Conservation (phyloP, 306 rosid species). For the Rosa persica region DNA sequence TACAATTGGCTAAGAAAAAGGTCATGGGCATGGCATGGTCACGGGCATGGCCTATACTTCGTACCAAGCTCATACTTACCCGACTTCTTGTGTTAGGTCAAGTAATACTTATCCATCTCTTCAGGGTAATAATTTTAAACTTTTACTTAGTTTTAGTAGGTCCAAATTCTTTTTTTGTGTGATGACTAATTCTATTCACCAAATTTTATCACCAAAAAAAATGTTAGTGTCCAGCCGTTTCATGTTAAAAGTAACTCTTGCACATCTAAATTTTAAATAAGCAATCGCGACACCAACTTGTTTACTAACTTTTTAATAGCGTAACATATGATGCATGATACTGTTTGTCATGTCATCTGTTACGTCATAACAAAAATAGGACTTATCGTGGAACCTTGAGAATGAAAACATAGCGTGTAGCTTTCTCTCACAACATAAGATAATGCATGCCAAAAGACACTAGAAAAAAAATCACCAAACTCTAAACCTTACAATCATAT, state of each 20-base stretch:
- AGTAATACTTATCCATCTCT: neutral
- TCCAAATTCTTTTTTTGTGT: neutral
- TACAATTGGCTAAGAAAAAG: neutral
- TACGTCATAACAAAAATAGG: neutral
- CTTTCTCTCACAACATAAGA: neutral
- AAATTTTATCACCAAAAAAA: neutral
- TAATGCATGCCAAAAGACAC: neutral
- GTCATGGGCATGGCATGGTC: neutral
- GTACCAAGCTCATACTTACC: neutral
- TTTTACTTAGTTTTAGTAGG: neutral
- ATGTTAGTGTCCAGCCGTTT: neutral
- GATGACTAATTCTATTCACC: neutral
- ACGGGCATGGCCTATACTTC: neutral
- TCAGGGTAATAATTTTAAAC: neutral
- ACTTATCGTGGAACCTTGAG: neutral
- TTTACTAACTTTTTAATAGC: neutral
- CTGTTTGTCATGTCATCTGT: neutral
- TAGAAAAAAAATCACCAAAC: accelerated
- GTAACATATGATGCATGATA: neutral
- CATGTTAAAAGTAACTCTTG: neutral
- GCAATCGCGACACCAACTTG: neutral
- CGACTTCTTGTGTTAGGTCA: neutral
- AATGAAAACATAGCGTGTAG: neutral
- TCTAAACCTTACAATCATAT: neutral
- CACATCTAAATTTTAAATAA: neutral